Evolutionary conservation across 2,329 filamentous ascomycete species (phyloP), one percentile per base, ranked within the genome.

Genomic region (Fusarium poae): DNA sequence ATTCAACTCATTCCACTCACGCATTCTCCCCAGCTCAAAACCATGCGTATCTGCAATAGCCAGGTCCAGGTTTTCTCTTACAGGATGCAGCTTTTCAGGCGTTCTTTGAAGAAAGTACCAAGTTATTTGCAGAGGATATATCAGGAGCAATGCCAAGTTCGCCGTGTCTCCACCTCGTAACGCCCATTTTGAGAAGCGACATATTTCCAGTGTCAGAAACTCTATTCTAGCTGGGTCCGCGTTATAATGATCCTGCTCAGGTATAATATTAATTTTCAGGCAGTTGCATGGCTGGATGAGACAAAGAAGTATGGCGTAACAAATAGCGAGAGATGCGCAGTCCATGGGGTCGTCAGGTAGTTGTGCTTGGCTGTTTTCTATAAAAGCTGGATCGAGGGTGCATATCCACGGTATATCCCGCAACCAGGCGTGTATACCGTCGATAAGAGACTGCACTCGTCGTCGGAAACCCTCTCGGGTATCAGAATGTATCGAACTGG

Each of bases 51-150:
- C 64, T 2, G 64, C 64, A 16, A 67, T 49, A 13, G 49, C 43
- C 9, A 51, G 49, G 23, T 67, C 42, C 57, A 67, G 57, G 8
- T 67, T 49, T 16, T 55, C 46, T 27, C 39, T 43, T 1, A 63
- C 30, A 4, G 15, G 30, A 2, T 15, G 4, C 0, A 67, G 51
- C 0, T 53, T 58, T 6, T 35, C 34, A 1, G 39, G 32, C 1
- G 37, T 67, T 5, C 20, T 7, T n/a, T 67, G 57, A 2, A 67
- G 9, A 18, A 37, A 63, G 8, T 25, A 67, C 63, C 64, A 67
- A 1, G 64, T 52, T 48, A 67, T 67, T 9, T 67, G 64, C 11
- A 67, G 48, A 2, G 64, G 64, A 29, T 63, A 67, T 11, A 67
- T 43, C 7, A 67, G 18, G 5, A 63, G 13, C 2, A 67, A 20